Conservation (phyloP, 2,329 filamentous ascomycete species). For the Aaosphaeria pasadenensis region DNA sequence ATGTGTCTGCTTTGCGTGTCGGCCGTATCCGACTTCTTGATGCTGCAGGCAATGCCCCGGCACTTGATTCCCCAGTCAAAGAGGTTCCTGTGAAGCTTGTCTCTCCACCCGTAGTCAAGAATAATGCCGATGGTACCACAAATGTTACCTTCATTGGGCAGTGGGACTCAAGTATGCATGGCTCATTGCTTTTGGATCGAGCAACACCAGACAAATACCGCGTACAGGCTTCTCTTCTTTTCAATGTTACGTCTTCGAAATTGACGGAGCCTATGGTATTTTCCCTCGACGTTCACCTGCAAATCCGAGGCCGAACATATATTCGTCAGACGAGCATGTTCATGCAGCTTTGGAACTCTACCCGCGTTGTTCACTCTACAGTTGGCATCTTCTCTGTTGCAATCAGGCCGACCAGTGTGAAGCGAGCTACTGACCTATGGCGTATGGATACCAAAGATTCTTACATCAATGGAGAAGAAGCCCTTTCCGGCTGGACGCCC, state of each 20-base stretch:
- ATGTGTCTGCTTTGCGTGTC: constrained; percentile 72
- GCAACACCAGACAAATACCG: constrained; percentile 90
- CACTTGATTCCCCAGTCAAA: constrained; percentile 67
- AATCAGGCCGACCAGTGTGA: constrained; percentile 84
- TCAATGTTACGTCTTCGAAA: constrained; percentile 81
- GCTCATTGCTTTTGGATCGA: constrained; percentile 87
- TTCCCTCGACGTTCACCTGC: constrained; percentile 73
- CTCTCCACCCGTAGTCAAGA: constrained; percentile 72
- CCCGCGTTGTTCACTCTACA: constrained; percentile 81
- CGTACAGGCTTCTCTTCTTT: constrained; percentile 81
- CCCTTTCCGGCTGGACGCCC: constrained; percentile 79
- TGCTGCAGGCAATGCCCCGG: constrained; percentile 77
- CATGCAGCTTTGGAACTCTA: constrained; percentile 81
- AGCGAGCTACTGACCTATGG: constrained; percentile 90
- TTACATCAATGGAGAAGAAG: constrained; percentile 94
- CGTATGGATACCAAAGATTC: constrained; percentile 92
- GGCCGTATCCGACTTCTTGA: constrained; percentile 82
- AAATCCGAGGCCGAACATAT: constrained; percentile 80
- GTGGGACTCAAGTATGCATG: constrained; percentile 94
- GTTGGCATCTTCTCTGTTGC: constrained; percentile 83
- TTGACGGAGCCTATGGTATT: constrained; percentile 88
- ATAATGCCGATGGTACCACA: constrained; percentile 86
- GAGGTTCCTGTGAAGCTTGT: constrained; percentile 77
- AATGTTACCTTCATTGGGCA: constrained; percentile 85
- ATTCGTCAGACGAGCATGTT: constrained; percentile 80